Percentiles rank a stretch among this genome's conserved stretches.
These are phyloP conservation scores for Phanerochaete carnosa DNA, from an alignment of 768 basidiomycete genomes.

Conservation along the genomic window DNA sequence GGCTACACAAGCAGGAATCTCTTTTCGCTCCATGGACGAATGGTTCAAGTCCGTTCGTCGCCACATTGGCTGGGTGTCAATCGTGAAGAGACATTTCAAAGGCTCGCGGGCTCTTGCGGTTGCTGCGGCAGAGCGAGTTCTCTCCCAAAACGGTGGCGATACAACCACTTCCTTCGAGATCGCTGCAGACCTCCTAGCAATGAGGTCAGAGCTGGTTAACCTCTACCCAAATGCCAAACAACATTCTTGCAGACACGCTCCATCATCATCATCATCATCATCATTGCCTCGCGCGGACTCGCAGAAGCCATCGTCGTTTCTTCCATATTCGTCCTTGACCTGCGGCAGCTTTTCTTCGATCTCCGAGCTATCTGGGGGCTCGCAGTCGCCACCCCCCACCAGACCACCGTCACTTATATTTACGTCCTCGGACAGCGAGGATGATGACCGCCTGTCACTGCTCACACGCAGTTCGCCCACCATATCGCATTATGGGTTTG, in stretches of 20 bases:
- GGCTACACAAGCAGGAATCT: slow-evolving; percentile 7
- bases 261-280: not conserved
- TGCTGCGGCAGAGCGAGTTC: not conserved
- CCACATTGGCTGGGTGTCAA: slow-evolving; percentile 9
- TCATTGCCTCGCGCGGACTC: not conserved
- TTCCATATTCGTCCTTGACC: too few relatives aligned
- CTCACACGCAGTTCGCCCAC: not conserved
- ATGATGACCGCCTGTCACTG: not conserved
- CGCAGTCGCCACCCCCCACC: not conserved
- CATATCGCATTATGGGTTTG: not conserved
- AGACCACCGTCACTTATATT: slow-evolving; percentile 5
- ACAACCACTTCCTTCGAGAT: not conserved
- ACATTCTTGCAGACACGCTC: not conserved
- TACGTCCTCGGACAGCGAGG: slow-evolving; percentile 12
- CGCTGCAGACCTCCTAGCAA: not conserved
- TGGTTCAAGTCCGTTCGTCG: slow-evolving; percentile 15
- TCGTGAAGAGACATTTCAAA: slow-evolving; percentile 5
- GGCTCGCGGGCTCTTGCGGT: slow-evolving; percentile 11
- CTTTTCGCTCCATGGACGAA: not conserved
- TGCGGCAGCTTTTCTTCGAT: too few relatives aligned
- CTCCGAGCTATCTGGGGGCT: too few relatives aligned
- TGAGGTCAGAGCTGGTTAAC: not conserved
- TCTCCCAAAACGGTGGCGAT: not conserved
- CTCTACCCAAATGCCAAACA: not conserved
- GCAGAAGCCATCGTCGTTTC: not conserved